Evolutionary conservation across 306 rosid species (phyloP).

Genomic region (Urtica urens): DNA sequence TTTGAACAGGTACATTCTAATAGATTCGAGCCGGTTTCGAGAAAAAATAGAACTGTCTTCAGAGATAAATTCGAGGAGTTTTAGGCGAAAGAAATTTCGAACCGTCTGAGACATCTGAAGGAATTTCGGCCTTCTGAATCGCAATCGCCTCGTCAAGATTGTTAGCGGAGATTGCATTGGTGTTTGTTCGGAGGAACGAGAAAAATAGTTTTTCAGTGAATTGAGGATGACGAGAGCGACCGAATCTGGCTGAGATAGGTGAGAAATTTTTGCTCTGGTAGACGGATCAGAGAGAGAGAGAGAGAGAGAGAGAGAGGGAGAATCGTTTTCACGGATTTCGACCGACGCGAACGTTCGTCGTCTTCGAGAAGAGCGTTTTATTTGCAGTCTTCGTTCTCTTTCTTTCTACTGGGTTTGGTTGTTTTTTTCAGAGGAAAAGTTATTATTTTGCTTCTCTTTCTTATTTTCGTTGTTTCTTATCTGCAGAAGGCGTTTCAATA

Average conservation of each 20-base stretch:
- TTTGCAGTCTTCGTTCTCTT: conserved; percentile 8
- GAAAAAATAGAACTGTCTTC: conserved; percentile 16
- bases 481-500: conserved; percentile 8
- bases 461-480: too few relatives aligned
- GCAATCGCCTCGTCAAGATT: conserved; percentile 17
- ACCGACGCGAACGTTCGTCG: conserved; percentile 8
- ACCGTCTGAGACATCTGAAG: conserved; percentile 14
- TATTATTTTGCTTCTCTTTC: too few relatives aligned
- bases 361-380: not conserved
- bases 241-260: conserved; percentile 44
- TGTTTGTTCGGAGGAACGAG: conserved; percentile 15
- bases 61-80: conserved; percentile 7
- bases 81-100: too few relatives aligned
- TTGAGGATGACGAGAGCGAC: conserved; percentile 6
- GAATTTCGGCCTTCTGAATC: conserved; percentile 29
- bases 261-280: conserved; percentile 21
- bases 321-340: conserved; percentile 10
- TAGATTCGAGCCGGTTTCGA: conserved; percentile 15
- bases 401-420: not conserved
- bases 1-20: conserved; percentile 38
- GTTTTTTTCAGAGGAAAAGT: conserved; percentile 19
- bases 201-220: conserved; percentile 6
- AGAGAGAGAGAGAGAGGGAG: too few relatives aligned
- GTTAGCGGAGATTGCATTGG: conserved; percentile 29
- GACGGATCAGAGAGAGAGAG: conserved; percentile 25